phyloP scores from a whole-genome alignment of 225 moss, liverwort and hornwort species.

The Neckera pumila region DNA sequence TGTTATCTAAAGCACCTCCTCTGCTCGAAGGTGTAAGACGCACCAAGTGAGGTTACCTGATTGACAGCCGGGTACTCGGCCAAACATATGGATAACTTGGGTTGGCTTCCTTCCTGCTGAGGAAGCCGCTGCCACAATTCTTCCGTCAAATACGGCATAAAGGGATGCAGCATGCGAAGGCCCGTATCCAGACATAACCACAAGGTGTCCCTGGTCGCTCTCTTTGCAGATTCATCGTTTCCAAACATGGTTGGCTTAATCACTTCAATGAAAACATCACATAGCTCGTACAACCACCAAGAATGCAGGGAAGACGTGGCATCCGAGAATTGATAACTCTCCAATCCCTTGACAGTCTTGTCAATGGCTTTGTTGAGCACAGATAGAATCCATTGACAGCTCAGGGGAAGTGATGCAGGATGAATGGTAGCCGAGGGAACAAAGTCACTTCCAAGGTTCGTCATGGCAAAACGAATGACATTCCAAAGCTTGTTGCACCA shows the following conservation, averaged over 20 bases:
- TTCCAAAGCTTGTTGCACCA: constrained; percentile 99
- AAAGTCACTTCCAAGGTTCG: constrained; percentile 69
- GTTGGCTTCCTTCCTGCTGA: constrained; percentile 24
- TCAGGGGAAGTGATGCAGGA: constrained; percentile 49
- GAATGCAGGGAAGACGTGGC: constrained; percentile 71
- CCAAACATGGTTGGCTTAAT: constrained; percentile 75
- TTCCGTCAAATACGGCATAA: constrained; percentile 92
- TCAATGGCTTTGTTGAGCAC: constrained; percentile 55
- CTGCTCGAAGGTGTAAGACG: neutral
- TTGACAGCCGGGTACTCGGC: constrained; percentile 52
- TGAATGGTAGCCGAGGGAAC: constrained; percentile 48
- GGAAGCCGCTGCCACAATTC: constrained; percentile 96
- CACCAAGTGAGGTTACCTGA: constrained; percentile 12
- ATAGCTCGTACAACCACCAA: constrained; percentile 91
- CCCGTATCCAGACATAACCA: constrained; percentile 87
- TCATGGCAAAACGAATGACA: constrained; percentile 91
- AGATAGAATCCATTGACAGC: constrained; percentile 78
- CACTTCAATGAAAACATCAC: constrained; percentile 89
- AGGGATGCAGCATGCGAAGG: constrained; percentile 76
- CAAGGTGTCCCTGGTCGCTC: constrained; percentile 59
- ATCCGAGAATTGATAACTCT: constrained; percentile 60
- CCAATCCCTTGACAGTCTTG: constrained; percentile 53
- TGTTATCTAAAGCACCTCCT: neutral
- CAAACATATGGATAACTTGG: constrained; percentile 58
- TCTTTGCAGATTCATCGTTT: constrained; percentile 46